Evolutionary conservation across 2,329 filamentous ascomycete genomes (phyloP).

Genomic region (Mycosphaerelloides madeirae): DNA sequence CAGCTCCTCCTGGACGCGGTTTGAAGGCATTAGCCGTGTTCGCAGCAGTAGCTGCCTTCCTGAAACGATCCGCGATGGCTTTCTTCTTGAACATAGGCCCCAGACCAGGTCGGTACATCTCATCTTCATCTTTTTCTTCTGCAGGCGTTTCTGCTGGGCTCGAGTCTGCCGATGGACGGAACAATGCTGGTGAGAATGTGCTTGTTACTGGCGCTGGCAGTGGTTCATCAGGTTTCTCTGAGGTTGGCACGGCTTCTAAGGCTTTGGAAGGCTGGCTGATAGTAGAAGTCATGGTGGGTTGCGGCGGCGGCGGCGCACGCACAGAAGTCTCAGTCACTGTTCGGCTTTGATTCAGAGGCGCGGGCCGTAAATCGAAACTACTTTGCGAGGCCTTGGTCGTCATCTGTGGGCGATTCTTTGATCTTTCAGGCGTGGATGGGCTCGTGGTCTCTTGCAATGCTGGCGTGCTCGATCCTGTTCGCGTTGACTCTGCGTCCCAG

Average conservation of each 20-base stretch:
- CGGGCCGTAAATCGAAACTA: conserved; percentile 28
- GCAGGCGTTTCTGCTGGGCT: conserved; percentile 16
- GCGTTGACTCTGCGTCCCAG: conserved; percentile 21
- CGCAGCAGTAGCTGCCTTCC: conserved; percentile 72
- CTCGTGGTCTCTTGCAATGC: conserved; percentile 9
- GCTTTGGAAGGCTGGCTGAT: too few relatives aligned
- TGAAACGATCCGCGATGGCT: conserved; percentile 65
- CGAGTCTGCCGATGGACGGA: conserved; percentile 5
- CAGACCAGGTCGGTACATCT: conserved; percentile 65
- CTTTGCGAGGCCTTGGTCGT: conserved; percentile 14
- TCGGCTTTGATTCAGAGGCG: conserved; percentile 21
- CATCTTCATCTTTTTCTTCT: conserved; percentile 26
- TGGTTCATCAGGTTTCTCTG: conserved; percentile 4
- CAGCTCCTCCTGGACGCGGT: conserved; percentile 80
- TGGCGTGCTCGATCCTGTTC: conserved; percentile 6
- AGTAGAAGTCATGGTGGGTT: too few relatives aligned
- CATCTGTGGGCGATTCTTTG: conserved; percentile 18
- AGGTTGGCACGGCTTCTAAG: not conserved
- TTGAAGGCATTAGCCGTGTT: conserved; percentile 64
- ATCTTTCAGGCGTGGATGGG: conserved; percentile 24
- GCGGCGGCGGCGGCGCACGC: too few relatives aligned
- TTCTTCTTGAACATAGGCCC: conserved; percentile 88
- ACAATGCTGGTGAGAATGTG: conserved; percentile 7
- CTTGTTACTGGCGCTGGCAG: conserved; percentile 15
- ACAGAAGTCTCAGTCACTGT: not conserved